Conservation (phyloP, 2,329 filamentous ascomycete species). For the Talaromyces sp. region DNA sequence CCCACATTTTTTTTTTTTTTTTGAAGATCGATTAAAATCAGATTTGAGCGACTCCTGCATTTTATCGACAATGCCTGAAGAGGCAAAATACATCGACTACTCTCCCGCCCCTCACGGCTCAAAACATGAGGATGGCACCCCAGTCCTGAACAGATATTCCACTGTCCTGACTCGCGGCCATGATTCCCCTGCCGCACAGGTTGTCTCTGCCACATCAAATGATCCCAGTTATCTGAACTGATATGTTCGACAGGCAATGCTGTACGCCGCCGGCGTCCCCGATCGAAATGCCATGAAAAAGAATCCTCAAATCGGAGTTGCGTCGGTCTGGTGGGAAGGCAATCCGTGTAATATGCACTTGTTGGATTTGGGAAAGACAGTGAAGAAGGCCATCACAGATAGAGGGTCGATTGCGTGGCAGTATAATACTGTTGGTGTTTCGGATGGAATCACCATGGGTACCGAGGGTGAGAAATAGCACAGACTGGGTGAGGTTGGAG, state of each 20-base stretch:
- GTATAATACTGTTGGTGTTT: constrained; percentile 86
- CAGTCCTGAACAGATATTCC: constrained; percentile 81
- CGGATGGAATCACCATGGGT: constrained; percentile 93
- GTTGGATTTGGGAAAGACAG: constrained; percentile 79
- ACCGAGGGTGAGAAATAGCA: constrained; percentile 63
- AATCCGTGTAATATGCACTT: constrained; percentile 86
- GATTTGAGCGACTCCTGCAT: background rate
- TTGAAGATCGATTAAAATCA: background rate
- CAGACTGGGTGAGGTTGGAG: background rate
- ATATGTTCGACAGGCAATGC: constrained; percentile 66
- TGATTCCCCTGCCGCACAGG: constrained; percentile 89
- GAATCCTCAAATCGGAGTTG: constrained; percentile 84
- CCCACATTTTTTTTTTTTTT: no score
- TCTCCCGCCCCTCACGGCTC: constrained; percentile 52
- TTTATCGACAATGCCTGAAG: constrained; percentile 33
- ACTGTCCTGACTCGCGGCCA: constrained; percentile 76
- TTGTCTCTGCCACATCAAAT: constrained; percentile 13
- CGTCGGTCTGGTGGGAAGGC: constrained; percentile 95
- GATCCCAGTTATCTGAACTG: background rate
- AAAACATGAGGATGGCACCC: constrained; percentile 54
- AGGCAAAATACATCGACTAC: constrained; percentile 57
- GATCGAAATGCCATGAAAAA: constrained; percentile 81
- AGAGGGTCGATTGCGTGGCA: constrained; percentile 92
- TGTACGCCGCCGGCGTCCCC: constrained; percentile 88
- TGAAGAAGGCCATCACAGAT: constrained; percentile 76